Evolutionary conservation across 2,329 filamentous ascomycete species (phyloP).

Genomic region (Lecanosticta acicola): DNA sequence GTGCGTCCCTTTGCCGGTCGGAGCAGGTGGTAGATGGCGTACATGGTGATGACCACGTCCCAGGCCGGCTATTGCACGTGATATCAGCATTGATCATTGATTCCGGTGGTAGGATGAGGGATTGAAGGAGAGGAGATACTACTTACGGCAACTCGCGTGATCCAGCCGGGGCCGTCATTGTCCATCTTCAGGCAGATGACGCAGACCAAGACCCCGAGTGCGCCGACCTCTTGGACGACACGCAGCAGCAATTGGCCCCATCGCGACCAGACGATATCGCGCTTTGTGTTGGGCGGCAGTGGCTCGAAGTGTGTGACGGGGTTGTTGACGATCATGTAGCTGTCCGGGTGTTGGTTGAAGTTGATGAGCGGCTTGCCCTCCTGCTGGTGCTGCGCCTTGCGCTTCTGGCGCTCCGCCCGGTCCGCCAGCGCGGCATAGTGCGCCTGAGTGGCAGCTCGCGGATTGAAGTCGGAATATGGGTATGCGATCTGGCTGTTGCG

Average conservation of each 20-base stretch:
- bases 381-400: constrained; percentile 57
- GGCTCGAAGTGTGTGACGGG: constrained; percentile 56
- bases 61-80: no score
- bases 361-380: constrained; percentile 74
- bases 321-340: constrained; percentile 60
- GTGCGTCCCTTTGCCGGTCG: constrained; percentile 65
- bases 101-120: no score
- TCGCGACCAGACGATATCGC: constrained; percentile 63
- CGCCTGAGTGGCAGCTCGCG: constrained; percentile 76
- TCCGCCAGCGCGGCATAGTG: constrained; percentile 54
- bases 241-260: constrained; percentile 64
- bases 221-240: constrained; percentile 60
- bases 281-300: constrained; percentile 66
- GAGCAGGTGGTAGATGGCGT: constrained; percentile 74
- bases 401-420: constrained; percentile 47
- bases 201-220: constrained; percentile 65
- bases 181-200: constrained; percentile 67
- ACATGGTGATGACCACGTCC: constrained; percentile 62
- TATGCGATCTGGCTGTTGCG: constrained; percentile 47
- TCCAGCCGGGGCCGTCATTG: constrained; percentile 19
- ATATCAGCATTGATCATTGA: no score
- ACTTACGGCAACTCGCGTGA: constrained; percentile 29
- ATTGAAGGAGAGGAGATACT: no score
- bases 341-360: constrained; percentile 81
- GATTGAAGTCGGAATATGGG: constrained; percentile 64